Evolutionary conservation across 208 protist species (phyloP).

Genomic region (Porcisia hertigi): DNA sequence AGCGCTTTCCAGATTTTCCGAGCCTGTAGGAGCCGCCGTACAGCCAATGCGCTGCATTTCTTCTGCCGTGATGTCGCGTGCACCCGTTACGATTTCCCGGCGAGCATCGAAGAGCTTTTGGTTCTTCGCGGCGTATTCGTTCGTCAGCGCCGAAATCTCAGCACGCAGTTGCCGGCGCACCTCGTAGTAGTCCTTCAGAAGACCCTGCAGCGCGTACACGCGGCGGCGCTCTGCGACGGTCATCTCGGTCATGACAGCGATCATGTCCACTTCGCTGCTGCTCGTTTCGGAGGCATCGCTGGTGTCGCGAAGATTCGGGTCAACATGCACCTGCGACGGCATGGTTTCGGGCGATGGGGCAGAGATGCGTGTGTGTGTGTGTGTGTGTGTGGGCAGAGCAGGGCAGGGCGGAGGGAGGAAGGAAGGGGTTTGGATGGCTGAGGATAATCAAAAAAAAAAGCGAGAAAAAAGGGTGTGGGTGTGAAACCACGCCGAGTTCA

Average conservation of each 20-base stretch:
- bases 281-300: constrained; percentile 15
- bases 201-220: constrained; percentile 64
- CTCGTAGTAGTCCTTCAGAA: constrained; percentile 53
- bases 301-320: constrained; percentile 35
- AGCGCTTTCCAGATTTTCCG: constrained; percentile 8
- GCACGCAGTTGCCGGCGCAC: constrained; percentile 38
- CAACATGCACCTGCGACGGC: constrained; percentile 26
- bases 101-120: constrained; percentile 40
- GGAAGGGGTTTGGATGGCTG: neutral
- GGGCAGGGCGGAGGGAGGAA: neutral
- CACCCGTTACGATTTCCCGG: constrained; percentile 54
- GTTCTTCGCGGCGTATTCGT: constrained; percentile 29
- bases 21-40: neutral
- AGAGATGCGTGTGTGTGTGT: too few relatives aligned
- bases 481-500: neutral
- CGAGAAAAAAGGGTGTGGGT: neutral
- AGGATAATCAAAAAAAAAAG: neutral
- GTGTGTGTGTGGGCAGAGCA: too few relatives aligned
- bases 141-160: constrained; percentile 36
- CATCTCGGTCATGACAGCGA: constrained; percentile 61
- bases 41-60: constrained; percentile 32
- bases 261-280: constrained; percentile 53
- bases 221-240: constrained; percentile 44
- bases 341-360: neutral
- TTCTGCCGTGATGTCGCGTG: constrained; percentile 69